These are phyloP conservation scores for Vitis cinerea DNA, from an alignment of 164 flowering plant species.

Conservation along the genomic window DNA sequence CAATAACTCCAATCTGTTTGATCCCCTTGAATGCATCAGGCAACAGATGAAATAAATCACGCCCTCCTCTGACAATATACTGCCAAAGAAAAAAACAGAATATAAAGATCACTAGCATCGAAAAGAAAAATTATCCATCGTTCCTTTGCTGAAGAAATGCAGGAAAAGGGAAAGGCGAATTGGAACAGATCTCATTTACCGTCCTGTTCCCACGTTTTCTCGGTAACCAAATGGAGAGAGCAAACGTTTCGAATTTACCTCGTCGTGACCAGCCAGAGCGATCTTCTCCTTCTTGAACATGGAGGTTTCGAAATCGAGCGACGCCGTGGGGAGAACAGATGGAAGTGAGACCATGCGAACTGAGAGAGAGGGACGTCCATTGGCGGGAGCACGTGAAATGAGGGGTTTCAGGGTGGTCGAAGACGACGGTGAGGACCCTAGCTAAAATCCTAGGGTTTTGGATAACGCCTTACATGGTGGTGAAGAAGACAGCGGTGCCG, in stretches of 20 bases:
- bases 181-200: too few relatives aligned
- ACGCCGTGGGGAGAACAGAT: slow-evolving; percentile 27
- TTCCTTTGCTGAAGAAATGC: neutral
- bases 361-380: slow-evolving; percentile 13
- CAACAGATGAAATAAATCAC: slow-evolving; percentile 76
- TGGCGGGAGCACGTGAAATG: too few relatives aligned
- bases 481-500: too few relatives aligned
- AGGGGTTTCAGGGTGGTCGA: too few relatives aligned
- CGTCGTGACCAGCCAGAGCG: slow-evolving; percentile 61
- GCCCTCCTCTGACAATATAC: slow-evolving; percentile 95
- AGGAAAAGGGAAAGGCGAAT: too few relatives aligned
- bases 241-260: slow-evolving; percentile 26
- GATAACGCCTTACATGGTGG: too few relatives aligned
- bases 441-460: too few relatives aligned
- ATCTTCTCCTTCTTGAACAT: slow-evolving; percentile 73
- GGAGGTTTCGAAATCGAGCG: slow-evolving; percentile 65
- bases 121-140: neutral
- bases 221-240: neutral
- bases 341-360: slow-evolving; percentile 54
- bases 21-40: slow-evolving; percentile 90
- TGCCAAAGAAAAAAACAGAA: slow-evolving; percentile 20
- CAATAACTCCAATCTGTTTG: slow-evolving; percentile 95
- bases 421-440: too few relatives aligned
- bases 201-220: neutral
- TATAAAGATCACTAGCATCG: too few relatives aligned